Base-by-base conservation (phyloP, 768 basidiomycete species). In the Agaricus blazei region DNA sequence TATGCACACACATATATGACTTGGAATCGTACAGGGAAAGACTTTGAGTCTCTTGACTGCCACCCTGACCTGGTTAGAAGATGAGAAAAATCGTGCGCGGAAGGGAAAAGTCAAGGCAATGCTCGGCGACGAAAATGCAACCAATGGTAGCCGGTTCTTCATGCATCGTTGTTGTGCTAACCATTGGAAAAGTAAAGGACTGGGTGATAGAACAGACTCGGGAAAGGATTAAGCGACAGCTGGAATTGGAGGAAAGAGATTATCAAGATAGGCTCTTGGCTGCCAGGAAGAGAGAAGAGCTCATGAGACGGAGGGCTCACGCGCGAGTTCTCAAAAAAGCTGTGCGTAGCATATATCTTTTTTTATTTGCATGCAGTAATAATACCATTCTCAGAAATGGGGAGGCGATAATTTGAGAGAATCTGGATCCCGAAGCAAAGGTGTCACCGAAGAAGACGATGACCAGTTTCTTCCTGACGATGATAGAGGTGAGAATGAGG, bases 21-120 rank as follows among this genome's bases (percentile, higher is more conserved):
- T 27, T 3, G 6, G 23, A 15, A 2, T 19, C 19, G 19, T 19
- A 19, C 63, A 94, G 92, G 93, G 93, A 27, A 96, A 96, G 69
- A 93, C 93, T 0, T 70, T 93, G 34, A 90, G 85, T 63, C 74
- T 95, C 14, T 75, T 95, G 27, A 90, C 86, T 59, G 79, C 89
- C 3, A 75, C 87, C 8, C 68, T 94, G 40, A 82, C 86, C 1
- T 95, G 88, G 90, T 74, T 90, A 19, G 64, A 69, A 15, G 89
- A 89, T 62, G 83, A 90, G 59, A 81, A 80, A 59, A 75, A 81
- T 45, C 83, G 91, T 23, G 85, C 85, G 9, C 76, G 75, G 54
- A 87, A 83, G 56, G 90, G 88, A 3, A 79, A 81, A 54, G 67
- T 89, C 47, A 75, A 74, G 46, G 71, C 69, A 43, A 60, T 61